phyloP scores from a whole-genome alignment of 148 eudicot genomes.

The Rhododendron mucronatum region DNA sequence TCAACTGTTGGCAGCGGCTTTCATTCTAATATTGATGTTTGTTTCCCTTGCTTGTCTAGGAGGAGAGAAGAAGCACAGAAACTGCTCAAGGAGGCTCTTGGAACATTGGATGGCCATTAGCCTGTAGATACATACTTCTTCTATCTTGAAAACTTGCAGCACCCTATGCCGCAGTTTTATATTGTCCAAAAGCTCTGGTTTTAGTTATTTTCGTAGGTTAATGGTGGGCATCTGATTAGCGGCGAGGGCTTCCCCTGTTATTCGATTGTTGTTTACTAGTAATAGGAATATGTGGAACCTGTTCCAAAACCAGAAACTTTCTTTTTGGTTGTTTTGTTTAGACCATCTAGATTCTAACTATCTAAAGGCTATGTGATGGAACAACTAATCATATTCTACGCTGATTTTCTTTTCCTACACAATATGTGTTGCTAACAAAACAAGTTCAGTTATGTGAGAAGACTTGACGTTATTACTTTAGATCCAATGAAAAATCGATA shows the following conservation, averaged over 20 bases:
- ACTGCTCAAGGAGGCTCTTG: conserved; percentile 14
- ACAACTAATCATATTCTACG: neutral
- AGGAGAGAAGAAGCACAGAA: conserved; percentile 15
- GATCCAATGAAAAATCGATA: neutral
- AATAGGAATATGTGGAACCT: neutral
- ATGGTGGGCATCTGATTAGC: neutral
- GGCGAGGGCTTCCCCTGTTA: neutral
- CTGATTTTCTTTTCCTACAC: neutral
- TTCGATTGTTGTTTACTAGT: neutral
- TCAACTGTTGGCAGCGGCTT: neutral
- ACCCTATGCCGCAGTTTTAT: neutral
- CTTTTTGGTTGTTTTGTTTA: neutral
- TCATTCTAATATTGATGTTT: neutral
- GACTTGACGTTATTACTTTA: neutral
- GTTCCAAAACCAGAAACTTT: neutral
- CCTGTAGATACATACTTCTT: neutral
- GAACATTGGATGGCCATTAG: conserved; percentile 12
- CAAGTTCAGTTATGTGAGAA: neutral
- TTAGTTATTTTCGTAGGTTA: neutral
- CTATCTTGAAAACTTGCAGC: neutral
- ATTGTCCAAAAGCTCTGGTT: neutral
- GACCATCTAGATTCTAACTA: neutral
- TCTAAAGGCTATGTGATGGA: neutral
- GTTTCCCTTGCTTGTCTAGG: conserved; percentile 9
- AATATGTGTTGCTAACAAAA: neutral